phyloP scores from a whole-genome alignment of 306 rosid species.

The Erythrophleum fordii region DNA sequence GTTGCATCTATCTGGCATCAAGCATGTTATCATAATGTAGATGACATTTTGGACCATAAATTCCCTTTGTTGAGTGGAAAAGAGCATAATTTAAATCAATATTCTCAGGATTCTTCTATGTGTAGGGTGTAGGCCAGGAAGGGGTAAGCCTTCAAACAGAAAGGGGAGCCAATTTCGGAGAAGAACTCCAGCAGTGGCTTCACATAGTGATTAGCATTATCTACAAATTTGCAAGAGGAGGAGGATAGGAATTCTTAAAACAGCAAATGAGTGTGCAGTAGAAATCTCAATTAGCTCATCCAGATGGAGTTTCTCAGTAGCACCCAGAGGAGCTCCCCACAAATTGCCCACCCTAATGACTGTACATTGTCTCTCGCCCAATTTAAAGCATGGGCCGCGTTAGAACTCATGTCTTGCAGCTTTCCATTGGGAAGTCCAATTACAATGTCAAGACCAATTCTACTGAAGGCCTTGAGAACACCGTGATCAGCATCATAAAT shows the following conservation, averaged over 20 bases:
- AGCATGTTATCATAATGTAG: conserved; percentile 97
- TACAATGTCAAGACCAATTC: conserved; percentile 91
- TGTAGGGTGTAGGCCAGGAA: conserved; percentile 68
- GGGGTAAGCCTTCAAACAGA: conserved; percentile 94
- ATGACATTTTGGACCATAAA: conserved; percentile 62
- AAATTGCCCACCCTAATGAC: conserved; percentile 81
- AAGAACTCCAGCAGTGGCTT: conserved; percentile 86
- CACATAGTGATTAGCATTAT: conserved; percentile 73
- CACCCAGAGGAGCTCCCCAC: conserved; percentile 74
- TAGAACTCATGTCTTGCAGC: conserved; percentile 75
- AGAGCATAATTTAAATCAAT: conserved; percentile 94
- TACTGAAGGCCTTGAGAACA: conserved; percentile 85
- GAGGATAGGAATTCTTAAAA: conserved; percentile 82
- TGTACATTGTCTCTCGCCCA: conserved; percentile 92
- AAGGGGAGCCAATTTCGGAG: conserved; percentile 85
- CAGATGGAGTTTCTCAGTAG: conserved; percentile 61
- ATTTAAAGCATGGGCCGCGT: conserved; percentile 72
- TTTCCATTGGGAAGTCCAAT: conserved; percentile 71
- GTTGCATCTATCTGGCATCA: conserved; percentile 99
- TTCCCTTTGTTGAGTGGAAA: conserved; percentile 72
- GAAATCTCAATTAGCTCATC: conserved; percentile 66
- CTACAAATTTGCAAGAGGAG: conserved; percentile 79
- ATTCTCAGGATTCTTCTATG: conserved; percentile 65
- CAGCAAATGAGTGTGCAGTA: conserved; percentile 82
- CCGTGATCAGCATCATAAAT: conserved; percentile 87